Evolutionary conservation across 1,284 basidiomycete species (phyloP), one percentile per base, ranked within the genome.

Genomic region (Phaffia rhodozyma): DNA sequence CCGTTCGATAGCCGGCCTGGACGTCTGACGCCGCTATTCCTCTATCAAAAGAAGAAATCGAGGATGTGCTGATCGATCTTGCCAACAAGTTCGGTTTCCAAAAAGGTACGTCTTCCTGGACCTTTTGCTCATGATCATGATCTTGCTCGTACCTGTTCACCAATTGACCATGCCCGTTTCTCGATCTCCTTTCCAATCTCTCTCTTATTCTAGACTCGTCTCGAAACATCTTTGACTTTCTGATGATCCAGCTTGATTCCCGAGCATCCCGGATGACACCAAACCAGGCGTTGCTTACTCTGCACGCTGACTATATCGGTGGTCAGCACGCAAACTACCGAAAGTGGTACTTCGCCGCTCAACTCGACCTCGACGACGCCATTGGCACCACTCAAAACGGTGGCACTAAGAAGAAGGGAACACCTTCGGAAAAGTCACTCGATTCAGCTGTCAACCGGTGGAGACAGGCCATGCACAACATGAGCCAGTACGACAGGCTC

Each of bases 41-140:
- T 18, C 80, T 98, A 16, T 92, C 91, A 43, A 97, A 97, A 79
- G 94, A 98, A 71, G 96, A 98, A 79, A 97, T 98, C 66, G 94
- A 98, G 77, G 94, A 99, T 74, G 91, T 98, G 62, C 91, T 98
- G 73, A 86, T 97, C 67, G 96, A 98, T 78, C 81, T 98, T 29
- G 87, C 92, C 47, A 92, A 98, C 81, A 99, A 98, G 79, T 99
- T 98, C 77, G 96, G 94, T 69, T 98, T 99, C 75, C 94, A 93
- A 87, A 80, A 91, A 86, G 88, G 88, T 88, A 69, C 60, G 83
- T 79, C 29, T 55, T 34, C 68, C 67, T 66, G 48, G 25, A 34
- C 55, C 7, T 13, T 53, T 30, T 6, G 48, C n/a, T 51, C 25
- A 55, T 25, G 47, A 55, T 7, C 7, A 54, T 30, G 50, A 63